Evolutionary conservation across 2,329 filamentous ascomycete genomes (phyloP), one percentile per base, ranked within the genome.

Genomic region (Xylariaceae sp.): DNA sequence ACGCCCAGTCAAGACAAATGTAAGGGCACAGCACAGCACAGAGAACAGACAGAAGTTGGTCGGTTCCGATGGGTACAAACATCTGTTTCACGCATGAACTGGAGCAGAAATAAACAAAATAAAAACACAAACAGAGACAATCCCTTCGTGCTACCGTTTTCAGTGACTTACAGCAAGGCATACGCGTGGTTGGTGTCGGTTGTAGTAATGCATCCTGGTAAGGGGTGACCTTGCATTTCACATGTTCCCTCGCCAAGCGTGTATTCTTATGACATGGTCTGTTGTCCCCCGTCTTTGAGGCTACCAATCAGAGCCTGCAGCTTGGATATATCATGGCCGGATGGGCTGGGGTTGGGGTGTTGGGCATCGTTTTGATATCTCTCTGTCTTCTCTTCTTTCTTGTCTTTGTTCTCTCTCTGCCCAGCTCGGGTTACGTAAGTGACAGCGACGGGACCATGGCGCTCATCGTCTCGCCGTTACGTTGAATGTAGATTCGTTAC

Each of bases 1-100:
- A 42, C 9, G 11, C 37, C 34, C 50, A 34, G 23, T 30, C 13
- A n/a, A 51, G 23, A 53, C 13, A 42, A 53, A 23, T n/a, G 37
- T 53, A n/a, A 53, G 37, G 51, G n/a, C 50, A 30, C 23, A 30
- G 23, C 23, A 30, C 23, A 30, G 23, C 23, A 30, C 8, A 42
- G 11, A 10, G 37, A 42, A 50, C 17, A 30, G 6, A 9, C 2
- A 17, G 1, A 18, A 15, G 35, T 18, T 35, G 23, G 23, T 30
- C 23, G 23, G 37, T 53, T 53, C 51, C 37, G 51, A 23, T 18
- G 51, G n/a, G 42, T 42, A 42, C 34, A 42, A 53, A 53, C n/a
- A 13, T 42, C 2, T 53, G 51, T 53, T 53, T 42, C 37, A 53
- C 42, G 51, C 51, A 53, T 39, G 51, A 53, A 53, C 51, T 53